Base-by-base conservation (phyloP, 768 basidiomycete species). In the Tephrocybe sp. region DNA sequence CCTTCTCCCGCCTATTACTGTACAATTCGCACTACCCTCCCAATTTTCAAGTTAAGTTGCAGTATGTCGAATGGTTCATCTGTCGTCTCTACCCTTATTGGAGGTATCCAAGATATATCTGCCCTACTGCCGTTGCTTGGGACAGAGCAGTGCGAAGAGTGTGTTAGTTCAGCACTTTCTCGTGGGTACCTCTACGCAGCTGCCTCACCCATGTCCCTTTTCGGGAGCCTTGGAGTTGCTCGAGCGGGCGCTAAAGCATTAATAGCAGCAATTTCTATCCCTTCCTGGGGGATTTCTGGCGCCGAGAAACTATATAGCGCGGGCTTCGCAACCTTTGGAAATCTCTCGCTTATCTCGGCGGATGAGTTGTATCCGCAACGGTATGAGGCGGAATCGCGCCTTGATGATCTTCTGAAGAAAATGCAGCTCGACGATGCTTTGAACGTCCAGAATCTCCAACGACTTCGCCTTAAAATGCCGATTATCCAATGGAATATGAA, bases 41-140 rank as follows among this genome's bases (percentile, higher is more conserved):
- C 26, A 26, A 7, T 26, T 26, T 26, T 7, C 7, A 26, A 7
- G 26, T 26, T 7, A 26, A 26, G 3, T 26, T 26, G 3, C 7
- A 3, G 26, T 7, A 26, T 26, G 26, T 26, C 26, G 26, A 26
- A 26, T 7, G 26, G 26, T 26, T 26, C 26, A 7, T 26, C 26
- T 33, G 36, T 49, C 13, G 56, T 43, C 9, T 40, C 31, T 9
- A 59, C 58, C 1, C 48, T 60, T 5, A 57, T 55, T 1, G 51
- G 41, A 14, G 63, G 63, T 8, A 62, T 65, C 17, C 63, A 62
- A 41, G 54, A 62, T 39, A 61, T 62, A 16, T 53, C 61, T 9
- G 60, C 60, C n/a, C 53, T 65, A 22, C 55, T 65, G 0, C 63
- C 63, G 2, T 46, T 64, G 26, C 43, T 64, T 14, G 63, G 61